Conservation (phyloP, 75 land plant species). For the Picea sitchensis region DNA sequence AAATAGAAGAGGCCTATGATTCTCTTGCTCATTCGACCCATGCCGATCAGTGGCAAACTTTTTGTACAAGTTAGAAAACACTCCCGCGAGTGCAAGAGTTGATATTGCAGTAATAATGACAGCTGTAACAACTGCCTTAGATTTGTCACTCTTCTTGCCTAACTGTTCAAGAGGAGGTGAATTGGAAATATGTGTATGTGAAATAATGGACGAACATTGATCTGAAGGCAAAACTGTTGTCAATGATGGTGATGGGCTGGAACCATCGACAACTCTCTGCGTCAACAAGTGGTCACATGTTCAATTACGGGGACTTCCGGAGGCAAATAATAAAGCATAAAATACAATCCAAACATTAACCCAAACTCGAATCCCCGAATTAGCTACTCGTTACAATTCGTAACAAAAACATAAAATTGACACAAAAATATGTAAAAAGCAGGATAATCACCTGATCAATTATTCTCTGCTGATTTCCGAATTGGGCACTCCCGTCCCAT, state of each 20-base stretch:
- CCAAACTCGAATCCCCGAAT: too few relatives aligned
- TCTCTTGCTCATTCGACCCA: background rate
- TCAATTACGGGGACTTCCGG: too few relatives aligned
- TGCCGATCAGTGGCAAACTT: background rate
- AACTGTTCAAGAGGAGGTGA: background rate
- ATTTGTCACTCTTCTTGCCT: background rate
- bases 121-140: slow-evolving; percentile 6
- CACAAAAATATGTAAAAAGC: too few relatives aligned
- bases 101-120: slow-evolving; percentile 14
- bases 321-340: too few relatives aligned
- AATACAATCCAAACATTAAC: too few relatives aligned
- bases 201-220: background rate
- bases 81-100: background rate
- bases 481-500: too few relatives aligned
- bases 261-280: too few relatives aligned
- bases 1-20: slow-evolving; percentile 3
- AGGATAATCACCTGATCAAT: too few relatives aligned
- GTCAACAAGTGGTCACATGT: too few relatives aligned
- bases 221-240: background rate
- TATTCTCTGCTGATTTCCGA: too few relatives aligned
- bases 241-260: background rate
- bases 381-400: too few relatives aligned
- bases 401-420: too few relatives aligned
- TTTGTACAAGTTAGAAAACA: background rate
- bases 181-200: background rate